These are phyloP conservation scores for Sutorius australiensis DNA, from an alignment of 768 basidiomycete genomes.

Conservation along the genomic window DNA sequence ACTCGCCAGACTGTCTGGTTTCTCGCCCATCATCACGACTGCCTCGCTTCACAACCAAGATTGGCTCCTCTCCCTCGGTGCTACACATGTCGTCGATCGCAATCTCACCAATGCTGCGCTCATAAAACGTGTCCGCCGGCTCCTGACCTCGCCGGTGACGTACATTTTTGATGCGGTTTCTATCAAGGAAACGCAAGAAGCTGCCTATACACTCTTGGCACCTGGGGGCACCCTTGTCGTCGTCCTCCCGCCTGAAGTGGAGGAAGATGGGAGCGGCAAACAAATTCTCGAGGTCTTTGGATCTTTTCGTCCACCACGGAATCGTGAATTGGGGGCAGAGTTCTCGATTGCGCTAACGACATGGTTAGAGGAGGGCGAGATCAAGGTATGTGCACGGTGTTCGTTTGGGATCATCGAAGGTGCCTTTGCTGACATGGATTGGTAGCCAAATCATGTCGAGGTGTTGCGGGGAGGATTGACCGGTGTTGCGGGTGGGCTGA, in stretches of 20 bases:
- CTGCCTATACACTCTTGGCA: conserved; percentile 27
- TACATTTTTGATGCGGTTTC: conserved; percentile 31
- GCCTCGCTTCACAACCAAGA: conserved; percentile 32
- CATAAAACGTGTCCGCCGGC: not conserved
- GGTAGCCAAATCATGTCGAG: conserved; percentile 36
- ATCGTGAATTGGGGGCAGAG: conserved; percentile 3
- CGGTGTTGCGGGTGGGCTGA: conserved; percentile 32
- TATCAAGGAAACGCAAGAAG: conserved; percentile 29
- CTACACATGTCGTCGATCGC: conserved; percentile 35
- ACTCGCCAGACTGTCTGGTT: conserved; percentile 30
- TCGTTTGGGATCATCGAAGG: not conserved
- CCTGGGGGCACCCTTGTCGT: conserved; percentile 28
- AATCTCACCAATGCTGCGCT: conserved; percentile 15
- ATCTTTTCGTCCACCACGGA: not conserved
- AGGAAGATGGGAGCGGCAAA: conserved; percentile 1
- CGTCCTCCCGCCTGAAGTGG: not conserved
- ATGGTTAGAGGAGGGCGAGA: conserved; percentile 14
- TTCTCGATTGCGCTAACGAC: conserved; percentile 8
- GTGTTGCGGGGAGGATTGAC: conserved; percentile 36
- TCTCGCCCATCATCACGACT: conserved; percentile 37
- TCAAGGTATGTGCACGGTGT: conserved; percentile 14
- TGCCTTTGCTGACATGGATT: not conserved
- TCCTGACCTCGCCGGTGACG: not conserved
- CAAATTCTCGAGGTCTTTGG: not conserved
- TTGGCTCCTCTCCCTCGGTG: conserved; percentile 33